A percentile compares a stretch with the other conserved stretches of the same genome.
Evolutionary conservation across 2,329 filamentous ascomycete species (phyloP).

Genomic region (Sclerotinia glacialis): DNA sequence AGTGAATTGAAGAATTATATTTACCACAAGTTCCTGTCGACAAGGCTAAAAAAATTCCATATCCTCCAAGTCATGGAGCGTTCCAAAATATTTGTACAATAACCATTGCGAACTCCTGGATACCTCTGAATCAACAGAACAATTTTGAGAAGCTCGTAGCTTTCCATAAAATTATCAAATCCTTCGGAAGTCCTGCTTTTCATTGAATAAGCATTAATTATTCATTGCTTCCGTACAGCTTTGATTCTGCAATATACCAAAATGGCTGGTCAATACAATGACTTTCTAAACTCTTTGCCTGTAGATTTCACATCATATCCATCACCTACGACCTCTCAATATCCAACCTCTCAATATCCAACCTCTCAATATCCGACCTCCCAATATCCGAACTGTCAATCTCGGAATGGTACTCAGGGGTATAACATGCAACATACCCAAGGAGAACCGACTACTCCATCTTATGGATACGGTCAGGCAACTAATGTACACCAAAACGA

Average conservation of each 20-base stretch:
- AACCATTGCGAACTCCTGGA: not conserved
- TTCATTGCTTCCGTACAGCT: not conserved
- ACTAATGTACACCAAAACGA: not conserved
- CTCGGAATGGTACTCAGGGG: rapidly evolving
- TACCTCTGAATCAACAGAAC: not conserved
- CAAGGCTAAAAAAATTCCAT: too few relatives aligned
- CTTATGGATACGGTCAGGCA: not conserved
- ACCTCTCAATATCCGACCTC: too few relatives aligned
- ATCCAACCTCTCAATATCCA: too few relatives aligned
- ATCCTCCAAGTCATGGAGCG: not conserved
- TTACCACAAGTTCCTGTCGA: not conserved
- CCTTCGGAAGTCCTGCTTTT: too few relatives aligned
- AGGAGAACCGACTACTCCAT: not conserved
- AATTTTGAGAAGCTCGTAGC: not conserved
- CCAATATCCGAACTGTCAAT: rapidly evolving
- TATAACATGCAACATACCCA: not conserved
- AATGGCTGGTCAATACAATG: not conserved
- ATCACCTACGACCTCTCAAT: rapidly evolving
- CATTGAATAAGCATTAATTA: too few relatives aligned
- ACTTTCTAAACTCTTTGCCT: rapidly evolving
- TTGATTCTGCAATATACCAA: rapidly evolving
- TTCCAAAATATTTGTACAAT: not conserved
- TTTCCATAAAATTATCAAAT: not conserved
- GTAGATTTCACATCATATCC: too few relatives aligned
- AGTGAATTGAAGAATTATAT: not conserved